Conservation (phyloP, 192 early-diverging fungal species). For the Cladochytrium replicatum region DNA sequence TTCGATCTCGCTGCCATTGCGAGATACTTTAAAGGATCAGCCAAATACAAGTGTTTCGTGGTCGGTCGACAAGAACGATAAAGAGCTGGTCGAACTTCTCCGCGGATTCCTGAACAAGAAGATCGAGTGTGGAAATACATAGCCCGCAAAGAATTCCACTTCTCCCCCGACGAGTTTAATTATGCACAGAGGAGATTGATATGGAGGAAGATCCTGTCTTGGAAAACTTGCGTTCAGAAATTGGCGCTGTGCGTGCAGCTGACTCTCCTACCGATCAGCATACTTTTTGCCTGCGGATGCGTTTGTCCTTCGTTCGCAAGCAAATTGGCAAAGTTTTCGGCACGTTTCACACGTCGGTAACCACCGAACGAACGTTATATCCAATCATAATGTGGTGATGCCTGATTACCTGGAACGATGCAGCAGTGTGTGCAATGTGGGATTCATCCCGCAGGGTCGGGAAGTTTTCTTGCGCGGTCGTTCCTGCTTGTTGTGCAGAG, state of each 20-base stretch:
- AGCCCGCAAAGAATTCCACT: constrained; percentile 51
- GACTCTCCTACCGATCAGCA: too few species aligned
- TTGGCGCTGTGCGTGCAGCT: too few species aligned
- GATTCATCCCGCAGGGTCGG: constrained; percentile 63
- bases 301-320: constrained; percentile 18
- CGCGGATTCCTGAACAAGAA: constrained; percentile 58
- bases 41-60: too few species aligned
- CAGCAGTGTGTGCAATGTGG: constrained; percentile 63
- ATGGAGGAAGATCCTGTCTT: too few species aligned
- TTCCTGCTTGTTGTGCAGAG: constrained; percentile 51
- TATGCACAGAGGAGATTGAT: too few species aligned
- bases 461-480: constrained; percentile 46
- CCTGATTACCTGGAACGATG: constrained; percentile 71
- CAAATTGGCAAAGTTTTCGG: constrained; percentile 1
- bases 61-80: too few species aligned
- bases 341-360: too few species aligned
- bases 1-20: too few species aligned
- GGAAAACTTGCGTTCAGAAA: too few species aligned
- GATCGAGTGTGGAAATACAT: constrained; percentile 58
- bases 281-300: constrained; percentile 33
- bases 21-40: too few species aligned
- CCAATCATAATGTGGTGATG: constrained; percentile 69
- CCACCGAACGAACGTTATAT: too few species aligned
- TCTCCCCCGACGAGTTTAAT: constrained; percentile 34
- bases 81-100: too few species aligned